Evolutionary conservation across 2,329 filamentous ascomycete species (phyloP).

Genomic region (Fusarium compactum): DNA sequence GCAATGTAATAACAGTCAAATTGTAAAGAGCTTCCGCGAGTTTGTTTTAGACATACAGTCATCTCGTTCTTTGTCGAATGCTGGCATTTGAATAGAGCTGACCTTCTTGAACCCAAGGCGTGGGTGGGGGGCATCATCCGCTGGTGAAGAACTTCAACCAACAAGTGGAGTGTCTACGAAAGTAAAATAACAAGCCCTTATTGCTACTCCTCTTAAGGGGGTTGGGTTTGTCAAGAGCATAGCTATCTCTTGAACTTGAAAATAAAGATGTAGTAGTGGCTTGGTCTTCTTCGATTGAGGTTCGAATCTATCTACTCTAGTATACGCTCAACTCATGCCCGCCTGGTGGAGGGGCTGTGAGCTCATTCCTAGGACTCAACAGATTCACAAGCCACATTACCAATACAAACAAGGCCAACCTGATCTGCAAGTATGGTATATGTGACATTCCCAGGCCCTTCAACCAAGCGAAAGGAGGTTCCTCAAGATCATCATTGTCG

Average conservation of each 20-base stretch:
- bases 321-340: not conserved
- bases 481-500: not conserved
- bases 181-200: no score
- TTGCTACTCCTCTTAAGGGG: no score
- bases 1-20: no score
- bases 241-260: not conserved
- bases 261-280: not conserved
- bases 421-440: not conserved
- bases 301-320: not conserved
- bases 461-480: no score
- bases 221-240: not conserved
- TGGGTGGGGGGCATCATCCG: no score
- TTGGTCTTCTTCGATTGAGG: not conserved
- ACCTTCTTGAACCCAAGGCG: no score
- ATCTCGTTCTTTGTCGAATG: no score
- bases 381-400: constrained; percentile 40
- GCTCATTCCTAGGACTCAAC: constrained; percentile 2
- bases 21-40: fast-evolving
- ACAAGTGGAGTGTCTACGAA: no score
- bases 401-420: constrained; percentile 15
- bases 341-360: not conserved
- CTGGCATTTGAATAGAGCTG: no score
- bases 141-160: no score
- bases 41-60: no score
- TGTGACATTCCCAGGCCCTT: not conserved